These are phyloP conservation scores for Cladophialophora immunda DNA, from an alignment of 2,329 filamentous ascomycete species.

Conservation along the genomic window DNA sequence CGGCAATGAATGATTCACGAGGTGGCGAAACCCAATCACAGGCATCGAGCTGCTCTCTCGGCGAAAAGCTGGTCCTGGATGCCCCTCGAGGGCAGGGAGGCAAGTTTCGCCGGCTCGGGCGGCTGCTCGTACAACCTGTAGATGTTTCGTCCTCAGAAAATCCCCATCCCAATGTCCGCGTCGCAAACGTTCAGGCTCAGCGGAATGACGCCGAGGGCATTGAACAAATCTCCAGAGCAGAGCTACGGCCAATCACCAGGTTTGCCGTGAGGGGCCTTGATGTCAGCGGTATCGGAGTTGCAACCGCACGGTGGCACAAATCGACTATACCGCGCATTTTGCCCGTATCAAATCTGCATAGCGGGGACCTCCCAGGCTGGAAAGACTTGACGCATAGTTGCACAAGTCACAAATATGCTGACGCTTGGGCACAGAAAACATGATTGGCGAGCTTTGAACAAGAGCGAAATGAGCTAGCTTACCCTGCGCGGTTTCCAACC, in stretches of 20 bases:
- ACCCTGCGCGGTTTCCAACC: slow-evolving; percentile 23
- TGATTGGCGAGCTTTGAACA: slow-evolving; percentile 1
- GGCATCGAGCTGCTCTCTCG: background rate
- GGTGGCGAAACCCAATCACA: background rate
- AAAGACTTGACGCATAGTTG: background rate
- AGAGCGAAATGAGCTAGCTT: slow-evolving; percentile 17
- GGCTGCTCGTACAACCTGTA: background rate
- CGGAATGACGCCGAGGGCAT: slow-evolving; percentile 16
- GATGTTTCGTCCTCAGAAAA: background rate
- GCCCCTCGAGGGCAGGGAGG: background rate
- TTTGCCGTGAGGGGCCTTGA: slow-evolving; percentile 2
- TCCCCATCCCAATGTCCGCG: background rate
- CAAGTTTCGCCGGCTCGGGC: slow-evolving; percentile 1
- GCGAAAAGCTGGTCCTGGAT: background rate
- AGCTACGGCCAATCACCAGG: background rate
- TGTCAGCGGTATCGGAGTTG: slow-evolving; percentile 10
- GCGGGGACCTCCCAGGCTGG: background rate
- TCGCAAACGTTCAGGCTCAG: slow-evolving; percentile 11
- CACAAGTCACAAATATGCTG: slow-evolving; percentile 15
- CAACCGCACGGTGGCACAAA: slow-evolving; percentile 8
- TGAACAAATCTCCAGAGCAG: background rate
- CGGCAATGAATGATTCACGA: background rate
- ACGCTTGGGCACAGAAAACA: background rate
- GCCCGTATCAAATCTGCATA: slow-evolving; percentile 4
- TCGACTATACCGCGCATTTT: background rate